Evolutionary conservation across 1,139 yeast species (phyloP), one percentile per base, ranked within the genome.

Genomic region (Candida mesenterica): DNA sequence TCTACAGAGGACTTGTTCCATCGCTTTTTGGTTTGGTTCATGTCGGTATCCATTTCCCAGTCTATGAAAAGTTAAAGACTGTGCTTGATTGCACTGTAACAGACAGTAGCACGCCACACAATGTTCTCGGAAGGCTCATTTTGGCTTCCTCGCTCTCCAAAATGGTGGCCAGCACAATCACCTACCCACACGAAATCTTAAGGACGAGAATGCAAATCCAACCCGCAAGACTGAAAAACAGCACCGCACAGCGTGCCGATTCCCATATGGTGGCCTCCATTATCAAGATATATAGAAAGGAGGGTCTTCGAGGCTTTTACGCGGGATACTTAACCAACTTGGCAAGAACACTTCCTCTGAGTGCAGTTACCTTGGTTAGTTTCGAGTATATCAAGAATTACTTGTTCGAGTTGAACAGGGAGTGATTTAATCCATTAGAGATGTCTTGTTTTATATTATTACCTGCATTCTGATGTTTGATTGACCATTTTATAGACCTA

Each of bases 1-100:
- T 92, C 50, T 92, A 92, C 59, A 77, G 94, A 31, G 98, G 98
- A 2, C 68, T 92, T 27, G 76, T 88, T 6, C 97, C 98, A 1
- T 90, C 97, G 0, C 68, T 90, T 40, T 79, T 92, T 50, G 98
- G 98, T 0, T 69, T 92, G 28, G 69, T 86, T 25, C 98, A 92
- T 59, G 98, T 92, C 27, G 98, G 97, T 1, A 85, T 92, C 36
- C 98, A 92, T 62, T 92, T 92, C 70, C 98, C 98, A 15, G 79
- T 89, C n/a, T 92, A 92, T 56, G 98, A 92, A 54, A 71, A 77
- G 48, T 65, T 92, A 45, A 92, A 92, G 55, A 58, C 56, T 27
- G 17, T 68, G 16, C 67, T 88, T 15, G 49, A 55, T 17, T 60
- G 68, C 40, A 51, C 55, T 14, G 34, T 37, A 42, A 49, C 31